Evolutionary conservation across 495 filamentous ascomycete genomes (phyloP).

Genomic region (Melanomma pulvis-pyrius): DNA sequence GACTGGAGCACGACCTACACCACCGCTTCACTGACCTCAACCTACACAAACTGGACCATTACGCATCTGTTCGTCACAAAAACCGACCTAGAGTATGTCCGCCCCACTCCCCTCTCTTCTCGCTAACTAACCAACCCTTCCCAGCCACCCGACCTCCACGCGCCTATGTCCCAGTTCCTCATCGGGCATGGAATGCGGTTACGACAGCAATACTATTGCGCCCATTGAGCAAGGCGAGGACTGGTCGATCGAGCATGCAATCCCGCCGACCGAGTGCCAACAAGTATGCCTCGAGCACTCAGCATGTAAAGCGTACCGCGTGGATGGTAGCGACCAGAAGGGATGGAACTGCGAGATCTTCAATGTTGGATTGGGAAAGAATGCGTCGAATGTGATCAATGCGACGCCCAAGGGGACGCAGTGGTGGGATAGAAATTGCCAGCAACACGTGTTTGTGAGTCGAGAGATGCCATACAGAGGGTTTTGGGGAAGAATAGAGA

Average conservation of each 20-base stretch:
- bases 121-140: not conserved
- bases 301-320: conserved; percentile 16
- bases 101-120: not conserved
- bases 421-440: conserved; percentile 31
- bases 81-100: conserved; percentile 16
- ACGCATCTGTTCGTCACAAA: conserved; percentile 26
- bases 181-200: conserved; percentile 19
- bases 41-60: conserved; percentile 25
- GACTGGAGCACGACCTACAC: conserved; percentile 14
- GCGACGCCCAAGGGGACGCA: conserved; percentile 12
- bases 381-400: conserved; percentile 16
- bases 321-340: not conserved
- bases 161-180: conserved; percentile 18
- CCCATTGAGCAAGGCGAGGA: conserved; percentile 29
- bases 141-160: conserved; percentile 26
- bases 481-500: not conserved
- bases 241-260: conserved; percentile 22
- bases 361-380: conserved; percentile 18
- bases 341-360: conserved; percentile 27
- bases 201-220: conserved; percentile 19
- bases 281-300: conserved; percentile 25
- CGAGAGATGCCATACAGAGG: not conserved
- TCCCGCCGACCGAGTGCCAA: conserved; percentile 22
- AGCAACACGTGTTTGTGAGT: conserved; percentile 15
- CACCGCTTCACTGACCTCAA: conserved; percentile 10